Evolutionary conservation across 2,329 filamentous ascomycete genomes (phyloP).

Genomic region (Waltergamsia citrina): DNA sequence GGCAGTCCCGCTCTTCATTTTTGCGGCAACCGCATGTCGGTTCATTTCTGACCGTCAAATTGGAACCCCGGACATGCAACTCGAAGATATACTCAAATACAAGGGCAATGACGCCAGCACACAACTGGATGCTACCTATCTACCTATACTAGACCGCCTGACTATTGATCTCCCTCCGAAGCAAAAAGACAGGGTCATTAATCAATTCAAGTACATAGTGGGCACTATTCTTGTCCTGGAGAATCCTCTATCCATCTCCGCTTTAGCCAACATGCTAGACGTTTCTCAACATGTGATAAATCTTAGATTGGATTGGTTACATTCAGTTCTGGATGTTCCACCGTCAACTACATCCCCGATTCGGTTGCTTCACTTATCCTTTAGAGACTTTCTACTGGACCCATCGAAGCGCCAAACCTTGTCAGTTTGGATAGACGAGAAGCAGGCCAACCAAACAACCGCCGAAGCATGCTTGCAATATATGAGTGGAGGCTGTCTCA

Average conservation of each 20-base stretch:
- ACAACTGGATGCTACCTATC: conserved; percentile 9
- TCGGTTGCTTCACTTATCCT: conserved; percentile 15
- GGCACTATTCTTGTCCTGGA: background rate
- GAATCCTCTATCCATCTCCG: background rate
- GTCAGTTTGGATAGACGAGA: conserved; percentile 26
- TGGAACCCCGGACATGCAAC: conserved; percentile 9
- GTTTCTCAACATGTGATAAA: background rate
- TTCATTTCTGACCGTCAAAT: conserved; percentile 2
- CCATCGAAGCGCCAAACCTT: conserved; percentile 9
- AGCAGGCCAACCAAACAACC: conserved; percentile 15
- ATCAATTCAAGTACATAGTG: background rate
- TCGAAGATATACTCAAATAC: conserved; percentile 12
- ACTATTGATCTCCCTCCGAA: background rate
- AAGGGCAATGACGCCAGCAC: background rate
- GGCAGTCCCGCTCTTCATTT: conserved; percentile 20
- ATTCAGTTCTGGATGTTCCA: conserved; percentile 7
- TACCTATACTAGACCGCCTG: conserved; percentile 8
- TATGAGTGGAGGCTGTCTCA: background rate
- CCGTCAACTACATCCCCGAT: background rate
- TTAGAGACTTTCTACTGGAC: conserved; percentile 27
- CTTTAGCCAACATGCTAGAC: background rate
- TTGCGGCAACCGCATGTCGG: conserved; percentile 16
- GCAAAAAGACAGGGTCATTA: background rate
- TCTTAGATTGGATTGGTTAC: conserved; percentile 4
- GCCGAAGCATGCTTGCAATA: background rate